Conservation (phyloP, 805 yeast genomes). For the Wickerhamomyces strasburgensis region DNA sequence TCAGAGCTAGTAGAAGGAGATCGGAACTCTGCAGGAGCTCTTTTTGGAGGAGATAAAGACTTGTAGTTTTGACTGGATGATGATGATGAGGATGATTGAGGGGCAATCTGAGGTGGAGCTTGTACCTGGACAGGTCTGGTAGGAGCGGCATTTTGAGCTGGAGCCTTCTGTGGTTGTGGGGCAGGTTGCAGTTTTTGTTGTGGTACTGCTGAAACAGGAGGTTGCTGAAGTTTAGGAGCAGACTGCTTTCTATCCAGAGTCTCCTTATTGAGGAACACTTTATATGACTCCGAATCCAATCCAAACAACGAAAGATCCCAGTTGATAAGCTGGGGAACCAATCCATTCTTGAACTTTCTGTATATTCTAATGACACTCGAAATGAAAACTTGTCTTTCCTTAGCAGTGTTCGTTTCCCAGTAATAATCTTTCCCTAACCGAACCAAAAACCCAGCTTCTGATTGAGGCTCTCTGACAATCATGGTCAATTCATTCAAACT, state of each 20-base stretch:
- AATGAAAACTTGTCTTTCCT: constrained; percentile 56
- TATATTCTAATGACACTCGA: constrained; percentile 47
- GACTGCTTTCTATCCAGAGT: constrained; percentile 3
- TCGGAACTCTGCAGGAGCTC: too few relatives aligned
- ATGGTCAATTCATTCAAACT: constrained; percentile 61
- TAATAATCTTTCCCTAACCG: constrained; percentile 73
- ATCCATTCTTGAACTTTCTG: constrained; percentile 51
- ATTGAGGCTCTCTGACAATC: constrained; percentile 49
- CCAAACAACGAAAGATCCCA: constrained; percentile 43
- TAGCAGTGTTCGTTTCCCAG: constrained; percentile 65
- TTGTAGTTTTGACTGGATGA: too few relatives aligned
- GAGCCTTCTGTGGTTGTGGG: background rate
- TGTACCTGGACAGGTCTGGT: too few relatives aligned
- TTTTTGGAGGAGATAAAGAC: too few relatives aligned
- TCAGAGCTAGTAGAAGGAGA: too few relatives aligned
- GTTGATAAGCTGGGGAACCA: constrained; percentile 46
- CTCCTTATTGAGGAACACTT: constrained; percentile 19
- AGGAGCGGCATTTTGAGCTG: too few relatives aligned
- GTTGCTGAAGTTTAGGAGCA: background rate
- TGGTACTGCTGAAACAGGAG: background rate
- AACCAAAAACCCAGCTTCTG: constrained; percentile 53
- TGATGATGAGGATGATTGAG: too few relatives aligned
- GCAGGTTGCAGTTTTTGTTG: background rate
- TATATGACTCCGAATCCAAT: constrained; percentile 33
- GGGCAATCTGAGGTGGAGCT: too few relatives aligned